phyloP scores from a whole-genome alignment of 2,329 filamentous ascomycete species.

The Botryotinia narcissicola region DNA sequence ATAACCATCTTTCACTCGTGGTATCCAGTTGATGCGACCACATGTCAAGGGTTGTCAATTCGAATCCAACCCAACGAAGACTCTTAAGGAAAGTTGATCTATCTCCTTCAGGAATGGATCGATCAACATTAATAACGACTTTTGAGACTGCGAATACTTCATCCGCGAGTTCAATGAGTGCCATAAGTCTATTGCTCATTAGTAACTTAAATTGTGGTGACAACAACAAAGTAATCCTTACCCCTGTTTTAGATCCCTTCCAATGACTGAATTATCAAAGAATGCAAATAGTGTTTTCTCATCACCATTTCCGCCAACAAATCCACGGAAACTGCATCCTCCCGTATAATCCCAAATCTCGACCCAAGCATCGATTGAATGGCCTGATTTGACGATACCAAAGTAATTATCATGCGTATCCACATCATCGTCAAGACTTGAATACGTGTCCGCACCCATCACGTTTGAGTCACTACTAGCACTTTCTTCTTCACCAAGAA shows the following conservation, averaged over 20 bases:
- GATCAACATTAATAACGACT: constrained; percentile 79
- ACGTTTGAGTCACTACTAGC: constrained; percentile 77
- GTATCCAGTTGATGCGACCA: constrained; percentile 66
- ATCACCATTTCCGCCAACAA: constrained; percentile 67
- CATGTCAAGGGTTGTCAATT: constrained; percentile 73
- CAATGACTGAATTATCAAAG: constrained; percentile 72
- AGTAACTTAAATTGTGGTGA: constrained; percentile 31
- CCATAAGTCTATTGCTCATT: constrained; percentile 65
- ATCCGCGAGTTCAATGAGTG: constrained; percentile 83
- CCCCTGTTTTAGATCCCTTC: constrained; percentile 82
- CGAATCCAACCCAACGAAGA: constrained; percentile 91
- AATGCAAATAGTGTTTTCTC: constrained; percentile 83
- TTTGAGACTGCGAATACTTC: constrained; percentile 72
- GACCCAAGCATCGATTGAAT: constrained; percentile 38
- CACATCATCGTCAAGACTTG: constrained; percentile 36
- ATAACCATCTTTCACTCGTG: constrained; percentile 77
- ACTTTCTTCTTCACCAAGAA: constrained; percentile 93
- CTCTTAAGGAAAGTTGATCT: constrained; percentile 71
- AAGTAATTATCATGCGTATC: constrained; percentile 33
- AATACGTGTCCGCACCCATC: constrained; percentile 69
- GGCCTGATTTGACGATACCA: constrained; percentile 28
- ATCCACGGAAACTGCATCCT: constrained; percentile 81
- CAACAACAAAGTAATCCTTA: constrained; percentile 46
- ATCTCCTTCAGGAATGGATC: constrained; percentile 60
- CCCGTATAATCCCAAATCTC: constrained; percentile 68